Evolutionary conservation across 2,329 filamentous ascomycete genomes (phyloP).

Genomic region (Gnomoniopsis smithogilvyi): DNA sequence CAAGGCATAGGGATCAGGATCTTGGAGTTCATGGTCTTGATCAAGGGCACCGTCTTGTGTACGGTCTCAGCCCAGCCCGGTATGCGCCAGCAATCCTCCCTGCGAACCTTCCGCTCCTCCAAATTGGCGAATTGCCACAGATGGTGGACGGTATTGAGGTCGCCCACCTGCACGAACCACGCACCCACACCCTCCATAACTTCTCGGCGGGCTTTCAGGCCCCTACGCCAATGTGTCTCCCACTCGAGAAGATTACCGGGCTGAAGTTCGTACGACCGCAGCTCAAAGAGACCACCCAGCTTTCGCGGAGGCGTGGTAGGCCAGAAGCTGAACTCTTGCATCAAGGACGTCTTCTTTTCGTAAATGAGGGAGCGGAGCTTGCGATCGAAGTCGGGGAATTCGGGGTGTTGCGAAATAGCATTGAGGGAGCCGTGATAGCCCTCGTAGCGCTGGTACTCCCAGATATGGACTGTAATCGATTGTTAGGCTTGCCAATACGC

Average conservation of each 20-base stretch:
- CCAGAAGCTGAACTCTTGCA: constrained; percentile 99
- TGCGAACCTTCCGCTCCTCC: constrained; percentile 83
- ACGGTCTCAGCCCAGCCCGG: constrained; percentile 97
- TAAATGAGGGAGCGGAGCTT: constrained; percentile 84
- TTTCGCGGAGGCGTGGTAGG: constrained; percentile 87
- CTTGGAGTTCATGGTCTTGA: constrained; percentile 92
- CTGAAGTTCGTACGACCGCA: constrained; percentile 93
- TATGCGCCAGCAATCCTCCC: constrained; percentile 93
- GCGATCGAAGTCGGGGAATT: constrained; percentile 77
- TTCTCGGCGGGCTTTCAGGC: constrained; percentile 84
- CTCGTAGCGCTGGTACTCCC: constrained; percentile 97
- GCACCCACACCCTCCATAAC: constrained; percentile 98
- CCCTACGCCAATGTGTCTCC: constrained; percentile 97
- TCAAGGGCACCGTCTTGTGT: constrained; percentile 96
- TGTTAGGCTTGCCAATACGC: constrained; percentile 3
- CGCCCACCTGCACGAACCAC: constrained; percentile 98
- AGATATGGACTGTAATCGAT: constrained; percentile 77
- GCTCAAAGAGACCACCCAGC: constrained; percentile 89
- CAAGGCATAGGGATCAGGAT: constrained; percentile 94
- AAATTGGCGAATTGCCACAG: constrained; percentile 98
- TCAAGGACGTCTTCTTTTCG: constrained; percentile 82
- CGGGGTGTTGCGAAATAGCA: constrained; percentile 77
- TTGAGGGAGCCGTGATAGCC: constrained; percentile 93
- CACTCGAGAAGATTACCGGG: constrained; percentile 95
- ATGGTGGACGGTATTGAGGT: constrained; percentile 96